These are phyloP conservation scores for Aspergillus bridgeri DNA, from an alignment of 495 filamentous ascomycete genomes.

Conservation along the genomic window DNA sequence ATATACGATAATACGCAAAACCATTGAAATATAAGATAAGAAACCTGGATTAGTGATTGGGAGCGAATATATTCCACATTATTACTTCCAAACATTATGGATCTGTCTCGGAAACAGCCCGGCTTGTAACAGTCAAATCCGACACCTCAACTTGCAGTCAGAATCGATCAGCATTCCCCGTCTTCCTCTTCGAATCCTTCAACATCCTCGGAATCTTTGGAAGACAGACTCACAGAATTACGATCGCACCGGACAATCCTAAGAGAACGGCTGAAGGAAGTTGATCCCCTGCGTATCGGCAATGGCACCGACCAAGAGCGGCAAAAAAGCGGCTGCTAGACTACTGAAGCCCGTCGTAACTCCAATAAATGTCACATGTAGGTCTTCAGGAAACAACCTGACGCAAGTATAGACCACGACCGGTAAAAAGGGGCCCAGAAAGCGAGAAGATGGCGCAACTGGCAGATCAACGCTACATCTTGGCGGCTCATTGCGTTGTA, in stretches of 20 bases:
- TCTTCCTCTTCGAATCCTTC: not conserved
- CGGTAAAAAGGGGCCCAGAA: slow-evolving; percentile 58
- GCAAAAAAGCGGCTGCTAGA: not conserved
- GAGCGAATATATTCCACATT: too few species aligned
- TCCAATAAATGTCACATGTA: slow-evolving; percentile 72
- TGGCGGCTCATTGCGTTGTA: slow-evolving; percentile 64
- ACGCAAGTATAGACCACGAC: slow-evolving; percentile 68
- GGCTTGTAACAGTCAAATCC: too few species aligned
- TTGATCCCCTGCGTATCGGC: not conserved
- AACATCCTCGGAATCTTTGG: not conserved
- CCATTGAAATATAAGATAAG: too few species aligned
- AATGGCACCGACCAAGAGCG: not conserved
- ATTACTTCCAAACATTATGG: too few species aligned
- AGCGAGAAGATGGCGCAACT: slow-evolving; percentile 63
- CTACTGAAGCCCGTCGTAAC: slow-evolving; percentile 69
- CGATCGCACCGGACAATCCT: not conserved
- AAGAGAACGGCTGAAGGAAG: not conserved
- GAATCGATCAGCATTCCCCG: not conserved
- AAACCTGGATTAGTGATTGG: too few species aligned
- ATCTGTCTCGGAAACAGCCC: too few species aligned
- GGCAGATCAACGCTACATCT: slow-evolving; percentile 67
- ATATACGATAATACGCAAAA: too few species aligned
- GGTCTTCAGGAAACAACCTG: slow-evolving; percentile 64
- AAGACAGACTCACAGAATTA: not conserved
- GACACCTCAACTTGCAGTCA: too few species aligned